A percentile compares a stretch with the other conserved stretches of the same genome.
Conservation (phyloP, 1,284 basidiomycete genomes). For the Rhodotorula sp. region DNA sequence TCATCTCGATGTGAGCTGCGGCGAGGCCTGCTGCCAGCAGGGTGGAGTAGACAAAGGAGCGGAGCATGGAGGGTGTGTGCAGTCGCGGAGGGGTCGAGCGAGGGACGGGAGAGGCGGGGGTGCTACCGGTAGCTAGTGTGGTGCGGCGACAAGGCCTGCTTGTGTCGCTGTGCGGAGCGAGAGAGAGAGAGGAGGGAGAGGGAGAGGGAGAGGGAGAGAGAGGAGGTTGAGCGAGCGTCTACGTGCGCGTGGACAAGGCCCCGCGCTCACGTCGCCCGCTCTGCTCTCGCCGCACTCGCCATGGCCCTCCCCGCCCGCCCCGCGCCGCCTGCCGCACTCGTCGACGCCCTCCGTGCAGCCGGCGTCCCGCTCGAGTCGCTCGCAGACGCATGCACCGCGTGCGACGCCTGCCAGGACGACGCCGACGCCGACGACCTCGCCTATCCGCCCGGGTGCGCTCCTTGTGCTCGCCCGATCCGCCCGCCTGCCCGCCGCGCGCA, state of each 20-base stretch:
- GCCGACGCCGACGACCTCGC: slow-evolving; percentile 8
- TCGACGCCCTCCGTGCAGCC: slow-evolving; percentile 4
- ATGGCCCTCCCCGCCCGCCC: neutral
- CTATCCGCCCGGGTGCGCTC: slow-evolving; percentile 25
- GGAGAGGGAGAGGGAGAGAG: neutral
- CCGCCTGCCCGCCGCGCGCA: no score
- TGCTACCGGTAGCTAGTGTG: no score
- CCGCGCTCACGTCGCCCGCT: no score
- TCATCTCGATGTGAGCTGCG: slow-evolving; percentile 21
- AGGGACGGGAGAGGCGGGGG: neutral
- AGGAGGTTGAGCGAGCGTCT: neutral
- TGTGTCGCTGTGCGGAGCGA: neutral
- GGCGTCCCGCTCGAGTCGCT: slow-evolving; percentile 24
- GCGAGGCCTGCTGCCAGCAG: slow-evolving; percentile 3
- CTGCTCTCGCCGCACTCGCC: neutral
- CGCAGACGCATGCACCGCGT: slow-evolving; percentile 28
- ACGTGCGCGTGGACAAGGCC: no score
- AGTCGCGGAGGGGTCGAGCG: neutral
- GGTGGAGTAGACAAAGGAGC: neutral
- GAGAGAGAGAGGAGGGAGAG: neutral
- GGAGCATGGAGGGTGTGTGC: slow-evolving; percentile 6
- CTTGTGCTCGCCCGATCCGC: no score
- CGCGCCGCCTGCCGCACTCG: neutral
- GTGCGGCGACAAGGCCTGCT: no score
- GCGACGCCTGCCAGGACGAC: slow-evolving; percentile 19